These are phyloP conservation scores for Botrytis hyacinthi DNA, from an alignment of 2,329 filamentous ascomycete species.

Conservation along the genomic window DNA sequence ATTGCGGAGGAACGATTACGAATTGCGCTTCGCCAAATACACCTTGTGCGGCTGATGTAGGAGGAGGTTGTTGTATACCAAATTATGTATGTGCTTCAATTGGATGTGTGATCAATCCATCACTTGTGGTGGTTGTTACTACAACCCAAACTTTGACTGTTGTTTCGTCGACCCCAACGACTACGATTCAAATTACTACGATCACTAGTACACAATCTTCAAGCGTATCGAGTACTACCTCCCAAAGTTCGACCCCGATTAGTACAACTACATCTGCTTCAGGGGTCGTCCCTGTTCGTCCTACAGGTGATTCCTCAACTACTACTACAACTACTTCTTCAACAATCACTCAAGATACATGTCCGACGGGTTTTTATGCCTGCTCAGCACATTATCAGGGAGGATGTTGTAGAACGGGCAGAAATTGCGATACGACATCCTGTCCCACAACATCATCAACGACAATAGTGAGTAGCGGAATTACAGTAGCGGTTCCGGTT, in stretches of 20 bases:
- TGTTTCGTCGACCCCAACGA: conserved; percentile 14
- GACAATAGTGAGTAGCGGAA: conserved; percentile 64
- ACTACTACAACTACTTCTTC: conserved; percentile 37
- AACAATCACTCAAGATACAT: conserved; percentile 43
- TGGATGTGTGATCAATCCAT: conserved; percentile 55
- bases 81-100: conserved; percentile 67
- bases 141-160: conserved; percentile 27
- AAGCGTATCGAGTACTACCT: conserved; percentile 16
- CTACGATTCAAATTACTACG: conserved; percentile 38
- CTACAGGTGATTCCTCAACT: conserved; percentile 44
- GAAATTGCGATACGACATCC: conserved; percentile 77
- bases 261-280: conserved; percentile 43
- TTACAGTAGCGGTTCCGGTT: conserved; percentile 68
- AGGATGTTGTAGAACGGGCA: conserved; percentile 84
- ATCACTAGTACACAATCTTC: conserved; percentile 10
- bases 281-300: conserved; percentile 48
- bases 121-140: conserved; percentile 26
- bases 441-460: conserved; percentile 65
- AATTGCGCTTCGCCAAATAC: conserved; percentile 61
- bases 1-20: conserved; percentile 62
- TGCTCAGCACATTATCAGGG: conserved; percentile 78
- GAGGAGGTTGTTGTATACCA: conserved; percentile 74
- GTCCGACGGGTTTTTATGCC: conserved; percentile 88
- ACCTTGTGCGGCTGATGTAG: conserved; percentile 61
- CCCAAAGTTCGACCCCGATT: conserved; percentile 40